Conservation (phyloP, 331 rosid species). For the Pyracantha coccinea region DNA sequence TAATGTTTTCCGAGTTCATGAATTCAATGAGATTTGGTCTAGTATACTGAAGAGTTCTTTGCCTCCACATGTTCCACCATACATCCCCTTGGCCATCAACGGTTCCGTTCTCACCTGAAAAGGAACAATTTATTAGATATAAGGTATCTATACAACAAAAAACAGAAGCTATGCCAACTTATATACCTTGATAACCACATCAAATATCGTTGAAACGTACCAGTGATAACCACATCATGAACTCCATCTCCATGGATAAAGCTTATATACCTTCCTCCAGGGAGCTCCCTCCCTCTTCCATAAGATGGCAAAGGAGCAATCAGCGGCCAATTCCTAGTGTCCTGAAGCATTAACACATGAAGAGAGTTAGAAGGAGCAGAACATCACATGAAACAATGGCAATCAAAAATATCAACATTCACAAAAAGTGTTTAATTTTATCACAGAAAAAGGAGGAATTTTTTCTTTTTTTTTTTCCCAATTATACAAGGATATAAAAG, state of each 20-base stretch:
- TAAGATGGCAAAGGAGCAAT: constrained; percentile 86
- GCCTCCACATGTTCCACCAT: constrained; percentile 99
- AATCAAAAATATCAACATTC: background rate
- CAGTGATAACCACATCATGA: background rate
- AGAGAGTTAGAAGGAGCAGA: background rate
- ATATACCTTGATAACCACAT: too few relatives aligned
- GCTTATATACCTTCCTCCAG: constrained; percentile 78
- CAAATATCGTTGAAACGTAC: too few relatives aligned
- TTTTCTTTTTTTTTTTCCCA: too few relatives aligned
- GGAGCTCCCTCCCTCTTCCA: constrained; percentile 93
- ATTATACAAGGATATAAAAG: too few relatives aligned
- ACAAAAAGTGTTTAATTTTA: background rate
- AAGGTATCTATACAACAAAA: background rate
- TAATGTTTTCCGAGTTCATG: constrained; percentile 59
- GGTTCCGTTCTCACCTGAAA: constrained; percentile 83
- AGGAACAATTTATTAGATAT: background rate
- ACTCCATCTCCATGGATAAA: constrained; percentile 75
- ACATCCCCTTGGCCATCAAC: constrained; percentile 87
- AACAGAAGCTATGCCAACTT: background rate
- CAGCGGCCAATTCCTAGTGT: constrained; percentile 64
- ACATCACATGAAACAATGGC: background rate
- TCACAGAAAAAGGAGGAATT: background rate
- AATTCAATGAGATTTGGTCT: constrained; percentile 84
- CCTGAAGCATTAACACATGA: constrained; percentile 37
- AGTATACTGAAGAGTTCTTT: constrained; percentile 52